Evolutionary conservation across 140 eudicot species (phyloP).

Genomic region (Ambrosia hybrid): DNA sequence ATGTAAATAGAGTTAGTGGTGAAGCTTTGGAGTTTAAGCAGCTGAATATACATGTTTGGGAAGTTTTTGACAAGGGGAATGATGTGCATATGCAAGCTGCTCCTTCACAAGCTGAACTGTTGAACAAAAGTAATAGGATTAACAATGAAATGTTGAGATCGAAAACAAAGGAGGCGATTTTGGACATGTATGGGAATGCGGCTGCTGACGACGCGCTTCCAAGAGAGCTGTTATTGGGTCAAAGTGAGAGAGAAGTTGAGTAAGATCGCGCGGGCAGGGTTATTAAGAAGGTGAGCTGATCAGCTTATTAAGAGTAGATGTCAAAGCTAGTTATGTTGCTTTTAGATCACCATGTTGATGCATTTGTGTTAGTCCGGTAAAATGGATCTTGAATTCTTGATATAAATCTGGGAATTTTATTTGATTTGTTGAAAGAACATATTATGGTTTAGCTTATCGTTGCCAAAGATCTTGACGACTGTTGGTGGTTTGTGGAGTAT

Average conservation of each 20-base stretch:
- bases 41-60: conserved; percentile 76
- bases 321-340: no score
- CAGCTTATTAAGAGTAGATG: no score
- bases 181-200: conserved; percentile 92
- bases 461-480: no score
- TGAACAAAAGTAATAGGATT: conserved; percentile 59
- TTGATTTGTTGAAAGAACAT: no score
- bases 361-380: no score
- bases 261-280: conserved; percentile 93
- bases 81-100: conserved; percentile 98
- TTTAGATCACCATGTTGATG: no score
- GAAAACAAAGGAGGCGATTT: conserved; percentile 61
- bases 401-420: no score
- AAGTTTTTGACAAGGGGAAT: conserved; percentile 52
- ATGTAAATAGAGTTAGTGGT: conserved; percentile 80
- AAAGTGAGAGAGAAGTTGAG: conserved; percentile 84
- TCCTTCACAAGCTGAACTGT: conserved; percentile 89
- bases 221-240: conserved; percentile 76
- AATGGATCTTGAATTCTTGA: no score
- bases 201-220: conserved; percentile 73
- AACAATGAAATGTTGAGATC: conserved; percentile 71
- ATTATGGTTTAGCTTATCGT: no score
- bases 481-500: no score
- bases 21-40: conserved; percentile 92
- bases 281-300: conserved; percentile 31